Base-by-base conservation (phyloP, 176 grass and related monocot species). In the Thinopyrum elongatum region DNA sequence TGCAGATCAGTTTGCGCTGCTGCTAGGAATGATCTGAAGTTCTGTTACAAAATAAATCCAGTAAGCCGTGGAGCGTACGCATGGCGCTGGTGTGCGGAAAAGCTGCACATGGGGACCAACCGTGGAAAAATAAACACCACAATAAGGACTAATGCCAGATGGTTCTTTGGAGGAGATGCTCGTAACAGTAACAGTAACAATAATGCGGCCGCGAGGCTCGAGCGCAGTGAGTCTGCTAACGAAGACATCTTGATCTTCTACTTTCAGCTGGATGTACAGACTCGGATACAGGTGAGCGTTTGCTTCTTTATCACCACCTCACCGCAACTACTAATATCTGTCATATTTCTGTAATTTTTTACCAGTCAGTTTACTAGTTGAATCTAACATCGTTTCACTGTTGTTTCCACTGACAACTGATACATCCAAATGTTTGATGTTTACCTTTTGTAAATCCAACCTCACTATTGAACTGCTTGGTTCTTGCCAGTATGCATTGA, bases 221-320 rank as follows among this genome's bases (percentile, higher is more conserved):
- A 96, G 89, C 91, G 82, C 80, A 96, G 97, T 70, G 97, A 99
- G 70, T 83, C 92, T 92, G 94, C 97, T 63, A 90, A 96, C 69
- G 97, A 96, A 79, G 97, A 96, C 86, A 94, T 99, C n/a, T 86
- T 99, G 72, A 87, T 96, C 58, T 99, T 99, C 87, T 96, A 94
- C 69, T 99, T 96, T 73, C 97, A 99, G 79, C 87, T 95, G 82
- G 96, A 98, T 86, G 65, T 98, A 69, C 91, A 94, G 69, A 94
- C 92, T 39, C 88, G 90, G 31, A 90, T 98, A 83, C 94, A 98
- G 51, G 96, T 98, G 65, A 75, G 59, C 14, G 23, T 51, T 85
- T 41, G 15, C 23, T 74, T 86, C 41, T 78, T 71, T 86, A 22
- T 7, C 46, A 34, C 55, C 60, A 59, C 36, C 29, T 84, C 13